These are phyloP conservation scores for Talaromyces atroroseus DNA, from an alignment of 2,329 filamentous ascomycete genomes.

Conservation along the genomic window DNA sequence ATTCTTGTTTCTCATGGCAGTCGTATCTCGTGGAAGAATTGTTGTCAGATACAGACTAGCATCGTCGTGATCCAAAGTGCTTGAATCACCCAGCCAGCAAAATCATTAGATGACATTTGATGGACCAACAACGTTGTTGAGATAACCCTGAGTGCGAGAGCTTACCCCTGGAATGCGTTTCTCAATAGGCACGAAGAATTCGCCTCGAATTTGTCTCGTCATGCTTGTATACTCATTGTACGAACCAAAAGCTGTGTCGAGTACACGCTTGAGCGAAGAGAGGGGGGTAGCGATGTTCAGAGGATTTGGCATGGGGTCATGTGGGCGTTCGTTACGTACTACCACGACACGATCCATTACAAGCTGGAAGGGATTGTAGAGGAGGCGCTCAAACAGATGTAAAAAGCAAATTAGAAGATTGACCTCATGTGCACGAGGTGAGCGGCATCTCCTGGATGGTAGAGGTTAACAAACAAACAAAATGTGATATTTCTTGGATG, in stretches of 20 bases:
- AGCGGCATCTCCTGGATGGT: neutral
- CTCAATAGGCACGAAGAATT: conserved; percentile 10
- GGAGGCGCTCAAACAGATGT: neutral
- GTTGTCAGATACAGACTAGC: neutral
- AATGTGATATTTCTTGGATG: neutral
- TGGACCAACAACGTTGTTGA: conserved; percentile 7
- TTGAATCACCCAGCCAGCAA: neutral
- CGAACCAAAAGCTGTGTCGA: neutral
- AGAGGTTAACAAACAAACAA: neutral
- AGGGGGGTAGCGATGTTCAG: conserved; percentile 8
- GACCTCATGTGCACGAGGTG: neutral
- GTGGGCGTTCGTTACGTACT: neutral
- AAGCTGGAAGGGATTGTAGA: conserved; percentile 1
- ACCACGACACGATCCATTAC: neutral
- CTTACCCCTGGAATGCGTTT: conserved; percentile 5
- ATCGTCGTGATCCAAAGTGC: neutral
- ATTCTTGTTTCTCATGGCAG: too few relatives aligned
- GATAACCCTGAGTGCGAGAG: conserved; percentile 1
- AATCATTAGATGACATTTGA: conserved; percentile 6
- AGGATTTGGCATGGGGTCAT: neutral
- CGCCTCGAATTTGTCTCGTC: neutral
- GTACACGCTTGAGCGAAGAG: conserved; percentile 5
- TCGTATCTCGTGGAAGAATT: neutral
- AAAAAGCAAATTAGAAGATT: neutral
- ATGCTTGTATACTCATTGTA: neutral